These are phyloP conservation scores for Fusarium chuoi DNA, from an alignment of 2,329 filamentous ascomycete species.

Conservation along the genomic window DNA sequence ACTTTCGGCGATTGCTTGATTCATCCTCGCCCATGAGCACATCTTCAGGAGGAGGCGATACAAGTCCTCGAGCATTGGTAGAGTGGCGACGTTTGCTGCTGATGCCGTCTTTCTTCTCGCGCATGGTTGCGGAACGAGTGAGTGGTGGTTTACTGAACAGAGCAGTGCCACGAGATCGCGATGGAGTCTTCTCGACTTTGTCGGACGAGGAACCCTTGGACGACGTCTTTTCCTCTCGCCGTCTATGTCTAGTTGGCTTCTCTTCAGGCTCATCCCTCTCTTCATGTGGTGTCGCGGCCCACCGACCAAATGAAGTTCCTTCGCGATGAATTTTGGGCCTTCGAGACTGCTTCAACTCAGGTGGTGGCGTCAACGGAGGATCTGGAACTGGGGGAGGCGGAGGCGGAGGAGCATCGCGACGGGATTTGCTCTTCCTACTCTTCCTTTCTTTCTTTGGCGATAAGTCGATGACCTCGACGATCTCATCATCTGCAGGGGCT, in stretches of 20 bases:
- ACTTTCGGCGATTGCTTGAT: conserved; percentile 52
- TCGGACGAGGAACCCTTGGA: conserved; percentile 81
- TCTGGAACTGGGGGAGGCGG: conserved; percentile 57
- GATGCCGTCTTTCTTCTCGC: conserved; percentile 68
- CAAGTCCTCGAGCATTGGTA: conserved; percentile 71
- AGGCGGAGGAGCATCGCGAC: conserved; percentile 49
- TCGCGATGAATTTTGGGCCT: conserved; percentile 81
- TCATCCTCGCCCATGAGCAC: conserved; percentile 69
- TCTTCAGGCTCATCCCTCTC: conserved; percentile 66
- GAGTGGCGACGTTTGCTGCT: conserved; percentile 73
- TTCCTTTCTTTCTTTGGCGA: conserved; percentile 58
- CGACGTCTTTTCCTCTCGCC: conserved; percentile 70
- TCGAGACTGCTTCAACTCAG: conserved; percentile 69
- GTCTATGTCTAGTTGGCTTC: conserved; percentile 65
- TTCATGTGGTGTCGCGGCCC: conserved; percentile 65
- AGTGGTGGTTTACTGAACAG: conserved; percentile 76
- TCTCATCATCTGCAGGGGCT: conserved; percentile 24
- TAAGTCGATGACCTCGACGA: conserved; percentile 62
- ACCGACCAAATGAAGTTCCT: conserved; percentile 78
- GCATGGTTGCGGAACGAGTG: conserved; percentile 75
- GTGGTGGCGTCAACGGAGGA: conserved; percentile 59
- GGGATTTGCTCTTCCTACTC: conserved; percentile 54
- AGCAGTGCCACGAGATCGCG: conserved; percentile 67
- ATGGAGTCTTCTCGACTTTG: conserved; percentile 65
- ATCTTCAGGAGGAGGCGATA: conserved; percentile 79